Evolutionary conservation across 2,329 filamentous ascomycete species (phyloP), one percentile per base, ranked within the genome.

Genomic region (Nemania abortiva): DNA sequence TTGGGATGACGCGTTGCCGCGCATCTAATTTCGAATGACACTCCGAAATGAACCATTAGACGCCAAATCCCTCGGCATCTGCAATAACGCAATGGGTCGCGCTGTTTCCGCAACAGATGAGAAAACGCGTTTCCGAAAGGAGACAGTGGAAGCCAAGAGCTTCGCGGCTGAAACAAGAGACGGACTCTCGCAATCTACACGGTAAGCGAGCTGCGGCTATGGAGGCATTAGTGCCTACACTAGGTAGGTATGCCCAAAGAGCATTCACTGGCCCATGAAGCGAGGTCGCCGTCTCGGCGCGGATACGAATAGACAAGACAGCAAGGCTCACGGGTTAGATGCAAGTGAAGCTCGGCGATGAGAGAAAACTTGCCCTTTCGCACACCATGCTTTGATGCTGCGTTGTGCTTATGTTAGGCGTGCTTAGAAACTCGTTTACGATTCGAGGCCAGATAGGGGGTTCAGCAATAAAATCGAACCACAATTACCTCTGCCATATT

Each of bases 121-220:
- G 29, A 13, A 27, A 56, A 55, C 34, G 39, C 13, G 3, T 52
- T 59, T 42, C 54, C 11, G 39, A 58, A 57, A 61, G 11, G 66
- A 63, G 62, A 29, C 45, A 55, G 39, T 31, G 54, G 58, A 52
- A 37, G 67, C 55, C 39, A 63, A 62, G 29, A 57, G 50, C 39
- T 66, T 69, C 57, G 37, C 58, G 58, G 63, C 58, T 69, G 67
- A 66, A 69, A 56, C 37, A 6, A 55, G 47, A 64, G n/a, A 57
- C 42, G 18, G 37, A 39, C 37, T 22, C n/a, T 29, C 20, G 53
- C 54, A 69, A 60, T 66, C 58, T 63, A 60, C 31, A 31, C 67
- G 63, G 63, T 59, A 69, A 69, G 67, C 63, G 67, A 69, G 58
- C 53, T 56, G 59, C 20, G 22, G 54, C 7, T 42, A 54, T 49